Percentiles rank a stretch among this genome's conserved stretches.
Conservation (phyloP, 306 rosid species). For the Vachellia pachyceras region DNA sequence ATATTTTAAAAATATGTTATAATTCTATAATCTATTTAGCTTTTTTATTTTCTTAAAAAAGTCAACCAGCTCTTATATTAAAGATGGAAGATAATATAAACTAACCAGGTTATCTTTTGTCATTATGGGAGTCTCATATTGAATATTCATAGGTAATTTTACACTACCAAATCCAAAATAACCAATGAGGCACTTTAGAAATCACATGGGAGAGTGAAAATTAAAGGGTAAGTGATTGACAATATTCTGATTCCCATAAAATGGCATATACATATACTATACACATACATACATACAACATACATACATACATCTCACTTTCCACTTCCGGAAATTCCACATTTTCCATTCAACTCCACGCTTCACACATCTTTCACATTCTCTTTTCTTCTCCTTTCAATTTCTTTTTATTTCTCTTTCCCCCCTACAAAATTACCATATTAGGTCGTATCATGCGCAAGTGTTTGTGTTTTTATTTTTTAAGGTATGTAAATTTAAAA, state of each 20-base stretch:
- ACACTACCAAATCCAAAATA: neutral
- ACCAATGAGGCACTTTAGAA: neutral
- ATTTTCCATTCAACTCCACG: slow-evolving; percentile 3
- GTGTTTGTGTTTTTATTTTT: neutral
- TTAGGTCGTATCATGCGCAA: neutral
- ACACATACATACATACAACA: too few relatives aligned
- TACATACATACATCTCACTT: neutral
- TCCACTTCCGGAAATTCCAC: neutral
- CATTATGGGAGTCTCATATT: too few relatives aligned
- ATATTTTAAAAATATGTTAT: too few relatives aligned
- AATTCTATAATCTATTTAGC: too few relatives aligned
- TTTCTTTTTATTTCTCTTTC: neutral
- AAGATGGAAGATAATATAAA: too few relatives aligned
- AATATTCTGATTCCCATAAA: neutral
- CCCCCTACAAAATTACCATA: neutral
- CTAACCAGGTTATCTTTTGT: too few relatives aligned
- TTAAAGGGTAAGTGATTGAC: neutral
- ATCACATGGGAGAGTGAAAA: neutral
- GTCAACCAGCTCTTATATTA: too few relatives aligned
- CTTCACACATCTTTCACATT: neutral
- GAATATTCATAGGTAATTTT: too few relatives aligned
- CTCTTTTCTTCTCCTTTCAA: neutral
- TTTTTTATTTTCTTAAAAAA: too few relatives aligned
- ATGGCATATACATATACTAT: too few relatives aligned
- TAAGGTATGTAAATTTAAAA: neutral